Conservation (phyloP, 129 eudicot species). For the Flaveria robusta region DNA sequence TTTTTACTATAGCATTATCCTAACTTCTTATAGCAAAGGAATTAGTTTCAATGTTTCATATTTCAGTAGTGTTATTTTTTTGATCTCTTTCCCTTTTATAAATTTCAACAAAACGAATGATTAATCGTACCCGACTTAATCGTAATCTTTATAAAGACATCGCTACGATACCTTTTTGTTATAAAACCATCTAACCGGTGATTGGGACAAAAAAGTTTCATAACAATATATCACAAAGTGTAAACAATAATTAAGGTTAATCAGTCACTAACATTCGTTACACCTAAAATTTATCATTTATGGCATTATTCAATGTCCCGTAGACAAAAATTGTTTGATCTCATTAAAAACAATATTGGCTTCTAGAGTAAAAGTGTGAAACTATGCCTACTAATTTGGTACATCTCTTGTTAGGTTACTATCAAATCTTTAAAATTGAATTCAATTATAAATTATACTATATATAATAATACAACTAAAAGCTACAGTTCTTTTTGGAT, state of each 20-base stretch:
- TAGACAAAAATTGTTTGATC: background rate
- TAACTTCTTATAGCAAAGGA: too few relatives aligned
- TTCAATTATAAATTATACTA: background rate
- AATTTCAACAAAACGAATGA: background rate
- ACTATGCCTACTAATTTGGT: constrained; percentile 32
- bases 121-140: background rate
- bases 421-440: background rate
- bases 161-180: background rate
- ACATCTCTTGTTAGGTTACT: constrained; percentile 20
- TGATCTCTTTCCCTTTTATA: too few relatives aligned
- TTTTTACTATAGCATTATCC: too few relatives aligned
- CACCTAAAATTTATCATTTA: constrained; percentile 20
- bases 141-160: background rate
- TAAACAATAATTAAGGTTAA: constrained; percentile 18
- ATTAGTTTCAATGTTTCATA: too few relatives aligned
- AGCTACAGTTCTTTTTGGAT: too few relatives aligned
- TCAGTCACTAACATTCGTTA: background rate
- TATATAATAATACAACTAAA: too few relatives aligned
- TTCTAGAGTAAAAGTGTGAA: constrained; percentile 16
- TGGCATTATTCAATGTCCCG: constrained; percentile 10
- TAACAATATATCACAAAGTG: background rate
- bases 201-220: background rate
- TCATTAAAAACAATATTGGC: background rate
- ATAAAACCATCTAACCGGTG: too few relatives aligned
- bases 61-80: too few relatives aligned